Evolutionary conservation across 1,139 yeast genomes (phyloP), one percentile per base, ranked within the genome.

Genomic region (Saccharomyces uvarum): DNA sequence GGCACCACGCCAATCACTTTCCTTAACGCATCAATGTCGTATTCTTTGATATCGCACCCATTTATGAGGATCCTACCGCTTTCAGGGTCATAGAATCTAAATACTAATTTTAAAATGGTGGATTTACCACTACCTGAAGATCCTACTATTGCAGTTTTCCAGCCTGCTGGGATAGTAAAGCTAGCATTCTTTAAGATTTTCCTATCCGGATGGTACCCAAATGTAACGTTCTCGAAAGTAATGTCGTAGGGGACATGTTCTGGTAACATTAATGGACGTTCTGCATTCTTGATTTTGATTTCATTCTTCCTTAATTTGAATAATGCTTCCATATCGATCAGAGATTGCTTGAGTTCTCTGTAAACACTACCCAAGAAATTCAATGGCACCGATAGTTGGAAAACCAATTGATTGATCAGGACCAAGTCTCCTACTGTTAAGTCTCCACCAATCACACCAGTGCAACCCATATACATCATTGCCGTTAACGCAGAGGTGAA

Each of bases 381-480:
- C 59, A 93, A 76, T 0, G 99, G 99, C 14, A 93, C 96, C 41
- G 96, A 87, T 52, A 93, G 78, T 73, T 93, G 99, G 76, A 93
- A 93, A 9, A 93, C 98, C 55, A 95, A 78, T 73, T 95, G 99
- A 70, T 95, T 95, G 60, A 93, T 91, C 59, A 95, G 77, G n/a
- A 93, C 99, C 66, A 93, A 76, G 69, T 93, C 99, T 60, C 99
- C 99, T 16, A 95, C 98, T 1, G 95, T 86, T 56, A 93, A 75
- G 1, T 82, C 73, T 0, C 97, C 97, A 3, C 80, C 73, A 11
- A 90, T 83, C 13, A 93, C 95, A 31, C 98, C 98, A 57, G 83
- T 83, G 65, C 97, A 90, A n/a, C 97, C 98, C 96, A 93, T 85
- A 70, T 88, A 93, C 99, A 93, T 95, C 95, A 95, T 93, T 1